Evolutionary conservation across 306 rosid species (phyloP).

Genomic region (Hippophae rhamnoides): DNA sequence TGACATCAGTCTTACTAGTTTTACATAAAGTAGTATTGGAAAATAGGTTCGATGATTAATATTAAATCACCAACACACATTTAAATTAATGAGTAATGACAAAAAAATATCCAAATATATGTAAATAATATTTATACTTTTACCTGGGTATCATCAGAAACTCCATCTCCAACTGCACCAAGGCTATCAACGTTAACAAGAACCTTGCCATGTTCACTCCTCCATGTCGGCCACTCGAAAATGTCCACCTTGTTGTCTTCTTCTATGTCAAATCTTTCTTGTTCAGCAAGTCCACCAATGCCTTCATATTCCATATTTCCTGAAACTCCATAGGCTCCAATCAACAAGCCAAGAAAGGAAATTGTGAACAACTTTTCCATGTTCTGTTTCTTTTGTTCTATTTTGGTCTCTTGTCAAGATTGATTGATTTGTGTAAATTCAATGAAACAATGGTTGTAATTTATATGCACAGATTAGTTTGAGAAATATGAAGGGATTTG

Average conservation of each 20-base stretch:
- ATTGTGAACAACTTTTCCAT: slow-evolving; percentile 56
- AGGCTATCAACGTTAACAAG: slow-evolving; percentile 91
- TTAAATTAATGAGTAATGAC: not conserved
- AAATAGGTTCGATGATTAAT: not conserved
- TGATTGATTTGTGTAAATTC: slow-evolving; percentile 52
- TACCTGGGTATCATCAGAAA: slow-evolving; percentile 82
- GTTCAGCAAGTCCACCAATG: slow-evolving; percentile 42
- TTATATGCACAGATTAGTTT: slow-evolving; percentile 56
- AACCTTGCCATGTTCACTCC: slow-evolving; percentile 67
- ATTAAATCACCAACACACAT: slow-evolving; percentile 2
- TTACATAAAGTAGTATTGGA: not conserved
- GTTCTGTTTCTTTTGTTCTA: slow-evolving; percentile 7
- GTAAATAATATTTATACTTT: not conserved
- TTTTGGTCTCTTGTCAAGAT: slow-evolving; percentile 29
- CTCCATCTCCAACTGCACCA: slow-evolving; percentile 76
- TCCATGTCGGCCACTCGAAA: slow-evolving; percentile 59
- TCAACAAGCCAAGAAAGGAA: slow-evolving; percentile 43
- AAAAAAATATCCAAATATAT: not conserved
- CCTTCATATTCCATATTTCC: slow-evolving; percentile 35
- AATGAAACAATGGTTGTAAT: slow-evolving; percentile 50
- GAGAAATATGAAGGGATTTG: slow-evolving; percentile 48
- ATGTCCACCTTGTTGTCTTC: slow-evolving; percentile 42
- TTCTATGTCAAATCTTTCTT: slow-evolving; percentile 40
- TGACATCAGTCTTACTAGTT: not conserved
- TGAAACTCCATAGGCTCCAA: slow-evolving; percentile 51